These are phyloP conservation scores for Tulasnella calospora DNA, from an alignment of 768 basidiomycete species.

Conservation along the genomic window DNA sequence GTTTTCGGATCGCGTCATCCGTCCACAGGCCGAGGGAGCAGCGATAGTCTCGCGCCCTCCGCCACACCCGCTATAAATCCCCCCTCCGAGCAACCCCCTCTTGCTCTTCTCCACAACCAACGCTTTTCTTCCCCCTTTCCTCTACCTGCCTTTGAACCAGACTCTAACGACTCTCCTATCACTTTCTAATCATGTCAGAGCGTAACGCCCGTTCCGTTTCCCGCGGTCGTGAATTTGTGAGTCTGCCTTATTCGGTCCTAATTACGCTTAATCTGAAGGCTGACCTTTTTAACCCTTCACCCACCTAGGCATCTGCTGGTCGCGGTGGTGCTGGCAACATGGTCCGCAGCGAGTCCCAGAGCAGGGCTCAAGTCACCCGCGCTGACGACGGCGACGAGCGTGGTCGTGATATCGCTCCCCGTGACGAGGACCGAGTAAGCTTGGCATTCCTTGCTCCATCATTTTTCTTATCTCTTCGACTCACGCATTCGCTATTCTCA, in stretches of 20 bases:
- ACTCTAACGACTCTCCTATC: background rate
- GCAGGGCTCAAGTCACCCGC: slow-evolving; percentile 7
- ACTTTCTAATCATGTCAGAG: background rate
- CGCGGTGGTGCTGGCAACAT: slow-evolving; percentile 35
- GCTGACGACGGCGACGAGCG: slow-evolving; percentile 49
- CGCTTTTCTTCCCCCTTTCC: background rate
- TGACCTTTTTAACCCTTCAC: background rate
- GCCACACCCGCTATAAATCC: background rate
- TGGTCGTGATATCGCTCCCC: slow-evolving; percentile 52
- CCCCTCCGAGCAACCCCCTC: background rate
- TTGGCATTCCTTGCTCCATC: slow-evolving; percentile 15
- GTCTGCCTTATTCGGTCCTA: slow-evolving; percentile 33
- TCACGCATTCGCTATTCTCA: slow-evolving; percentile 18
- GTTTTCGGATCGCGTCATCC: slow-evolving; percentile 19
- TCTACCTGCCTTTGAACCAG: background rate
- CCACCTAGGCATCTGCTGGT: slow-evolving; percentile 51
- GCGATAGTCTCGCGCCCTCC: slow-evolving; percentile 1
- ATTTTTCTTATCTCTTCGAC: slow-evolving; percentile 42
- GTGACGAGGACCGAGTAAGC: slow-evolving; percentile 35
- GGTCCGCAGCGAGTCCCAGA: slow-evolving; percentile 19
- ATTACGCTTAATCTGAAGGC: background rate
- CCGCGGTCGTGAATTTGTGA: slow-evolving; percentile 57
- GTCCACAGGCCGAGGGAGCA: slow-evolving; percentile 10
- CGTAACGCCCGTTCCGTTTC: slow-evolving; percentile 45
- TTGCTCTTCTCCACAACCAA: background rate